Conservation (phyloP, 345 rosid species). For the Lepidium africanum region DNA sequence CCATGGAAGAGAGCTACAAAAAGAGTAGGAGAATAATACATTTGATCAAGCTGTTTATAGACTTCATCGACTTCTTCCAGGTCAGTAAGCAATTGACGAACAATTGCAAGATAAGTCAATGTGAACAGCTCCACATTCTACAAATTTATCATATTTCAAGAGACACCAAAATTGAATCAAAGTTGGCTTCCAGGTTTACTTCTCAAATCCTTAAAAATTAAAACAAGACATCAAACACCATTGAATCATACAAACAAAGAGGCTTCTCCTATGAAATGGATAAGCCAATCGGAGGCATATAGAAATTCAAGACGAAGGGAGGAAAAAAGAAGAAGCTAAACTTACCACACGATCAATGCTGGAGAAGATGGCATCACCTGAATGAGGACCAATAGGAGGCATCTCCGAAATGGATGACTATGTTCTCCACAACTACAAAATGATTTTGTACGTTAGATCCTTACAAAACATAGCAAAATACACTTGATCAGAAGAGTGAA, state of each 20-base stretch:
- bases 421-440: neutral
- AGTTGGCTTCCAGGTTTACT: neutral
- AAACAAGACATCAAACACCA: neutral
- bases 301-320: neutral
- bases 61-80: conserved; percentile 95
- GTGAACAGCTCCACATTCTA: conserved; percentile 94
- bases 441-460: neutral
- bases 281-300: neutral
- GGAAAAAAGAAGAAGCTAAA: neutral
- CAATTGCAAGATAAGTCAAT: conserved; percentile 82
- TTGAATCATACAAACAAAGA: neutral
- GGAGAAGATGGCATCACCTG: conserved; percentile 93
- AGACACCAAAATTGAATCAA: neutral
- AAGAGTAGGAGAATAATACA: conserved; percentile 32
- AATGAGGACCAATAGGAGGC: conserved; percentile 75
- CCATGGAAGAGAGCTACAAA: neutral
- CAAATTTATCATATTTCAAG: conserved; percentile 12
- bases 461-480: neutral
- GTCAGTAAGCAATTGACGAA: conserved; percentile 86
- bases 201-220: neutral
- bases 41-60: conserved; percentile 95
- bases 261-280: neutral
- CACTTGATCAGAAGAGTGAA: neutral
- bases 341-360: conserved; percentile 79
- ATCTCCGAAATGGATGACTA: conserved; percentile 15